A percentile compares a stretch with the other conserved stretches of the same genome.
These are phyloP conservation scores for Vararia minispora DNA, from an alignment of 768 basidiomycete species.

Conservation along the genomic window DNA sequence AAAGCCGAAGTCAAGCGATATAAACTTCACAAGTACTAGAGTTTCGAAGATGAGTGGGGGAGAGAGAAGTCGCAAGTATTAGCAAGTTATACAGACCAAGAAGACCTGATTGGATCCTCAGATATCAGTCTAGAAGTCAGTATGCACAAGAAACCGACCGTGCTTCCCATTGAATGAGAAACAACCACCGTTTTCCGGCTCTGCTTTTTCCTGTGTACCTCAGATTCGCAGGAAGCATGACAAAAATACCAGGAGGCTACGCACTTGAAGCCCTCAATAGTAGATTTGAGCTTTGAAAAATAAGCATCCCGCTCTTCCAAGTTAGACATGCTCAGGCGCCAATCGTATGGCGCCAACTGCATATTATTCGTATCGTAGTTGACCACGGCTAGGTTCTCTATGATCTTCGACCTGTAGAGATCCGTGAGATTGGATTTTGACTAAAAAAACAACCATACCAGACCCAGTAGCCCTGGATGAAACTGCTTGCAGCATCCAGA, in stretches of 20 bases:
- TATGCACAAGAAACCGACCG: slow-evolving; percentile 37
- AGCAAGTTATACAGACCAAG: slow-evolving; percentile 30
- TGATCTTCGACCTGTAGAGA: slow-evolving; percentile 65
- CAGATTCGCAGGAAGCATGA: not conserved
- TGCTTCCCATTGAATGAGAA: slow-evolving; percentile 81
- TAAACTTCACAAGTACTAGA: slow-evolving; percentile 73
- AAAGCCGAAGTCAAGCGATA: not conserved
- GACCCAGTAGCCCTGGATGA: slow-evolving; percentile 90
- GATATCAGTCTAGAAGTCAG: not conserved
- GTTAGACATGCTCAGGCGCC: slow-evolving; percentile 82
- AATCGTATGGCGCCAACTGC: slow-evolving; percentile 80
- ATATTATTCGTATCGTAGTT: slow-evolving; percentile 91
- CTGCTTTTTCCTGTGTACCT: slow-evolving; percentile 42
- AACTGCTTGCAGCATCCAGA: slow-evolving; percentile 77
- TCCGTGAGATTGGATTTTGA: not conserved
- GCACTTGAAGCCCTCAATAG: slow-evolving; percentile 71
- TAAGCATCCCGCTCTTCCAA: slow-evolving; percentile 88
- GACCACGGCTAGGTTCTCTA: slow-evolving; percentile 89
- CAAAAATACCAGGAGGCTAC: slow-evolving; percentile 13
- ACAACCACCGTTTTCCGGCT: slow-evolving; percentile 72
- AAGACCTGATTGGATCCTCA: slow-evolving; percentile 22
- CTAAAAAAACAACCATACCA: slow-evolving; percentile 38
- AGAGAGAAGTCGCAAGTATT: too few relatives aligned
- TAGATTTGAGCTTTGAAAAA: slow-evolving; percentile 71
- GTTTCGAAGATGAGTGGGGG: slow-evolving; percentile 1